Conservation (phyloP, 2,329 filamentous ascomycete genomes). For the Diaporthe eres region DNA sequence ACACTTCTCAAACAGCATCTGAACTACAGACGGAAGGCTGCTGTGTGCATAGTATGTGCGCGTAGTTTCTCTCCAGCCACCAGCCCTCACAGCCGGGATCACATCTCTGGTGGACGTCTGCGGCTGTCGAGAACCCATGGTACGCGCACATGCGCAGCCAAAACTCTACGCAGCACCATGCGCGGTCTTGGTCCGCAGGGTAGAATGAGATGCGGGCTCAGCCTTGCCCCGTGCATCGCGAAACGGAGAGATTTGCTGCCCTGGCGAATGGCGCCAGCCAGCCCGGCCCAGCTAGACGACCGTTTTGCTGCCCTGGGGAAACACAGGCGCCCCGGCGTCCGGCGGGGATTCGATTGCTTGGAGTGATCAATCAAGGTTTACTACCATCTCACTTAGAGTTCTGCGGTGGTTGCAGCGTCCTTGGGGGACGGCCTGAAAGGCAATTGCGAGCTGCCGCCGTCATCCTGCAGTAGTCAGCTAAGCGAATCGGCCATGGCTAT, state of each 20-base stretch:
- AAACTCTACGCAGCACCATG: not conserved
- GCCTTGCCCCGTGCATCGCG: slow-evolving; percentile 18
- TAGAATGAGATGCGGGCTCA: slow-evolving; percentile 1
- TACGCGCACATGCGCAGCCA: not conserved
- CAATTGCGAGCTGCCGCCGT: slow-evolving; percentile 29
- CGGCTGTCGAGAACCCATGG: not conserved
- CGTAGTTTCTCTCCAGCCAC: not conserved
- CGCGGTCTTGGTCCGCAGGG: not conserved
- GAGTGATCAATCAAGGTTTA: slow-evolving; percentile 30
- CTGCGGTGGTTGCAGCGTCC: slow-evolving; percentile 2
- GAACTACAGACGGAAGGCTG: slow-evolving; percentile 1
- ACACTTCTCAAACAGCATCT: slow-evolving; percentile 33
- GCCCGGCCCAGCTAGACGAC: not conserved
- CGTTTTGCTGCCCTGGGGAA: slow-evolving; percentile 21
- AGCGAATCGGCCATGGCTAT: slow-evolving; percentile 19
- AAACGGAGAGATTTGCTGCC: not conserved
- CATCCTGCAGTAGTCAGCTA: slow-evolving; percentile 29
- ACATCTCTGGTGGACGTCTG: not conserved
- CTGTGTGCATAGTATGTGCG: not conserved
- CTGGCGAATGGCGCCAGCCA: not conserved
- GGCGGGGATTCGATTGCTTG: slow-evolving; percentile 10
- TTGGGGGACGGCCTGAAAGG: slow-evolving; percentile 20
- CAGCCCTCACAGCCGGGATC: not conserved
- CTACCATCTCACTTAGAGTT: slow-evolving; percentile 31
- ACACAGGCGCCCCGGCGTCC: slow-evolving; percentile 11